A percentile compares a stretch with the other conserved stretches of the same genome.
phyloP scores from a whole-genome alignment of 192 early-diverging fungal genomes.

The Coemansia umbellata region DNA sequence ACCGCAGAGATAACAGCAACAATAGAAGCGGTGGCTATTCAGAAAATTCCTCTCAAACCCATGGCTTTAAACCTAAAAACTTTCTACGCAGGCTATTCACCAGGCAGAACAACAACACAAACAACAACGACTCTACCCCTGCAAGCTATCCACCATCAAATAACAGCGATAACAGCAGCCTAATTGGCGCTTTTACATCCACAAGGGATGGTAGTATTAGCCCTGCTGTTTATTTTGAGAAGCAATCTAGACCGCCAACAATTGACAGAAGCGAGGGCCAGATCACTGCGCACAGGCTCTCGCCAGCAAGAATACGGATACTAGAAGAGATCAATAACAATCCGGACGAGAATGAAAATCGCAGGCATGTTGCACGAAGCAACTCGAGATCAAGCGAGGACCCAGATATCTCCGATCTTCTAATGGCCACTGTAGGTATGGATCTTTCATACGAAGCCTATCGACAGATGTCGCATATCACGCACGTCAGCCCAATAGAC shows the following conservation, averaged over 20 bases:
- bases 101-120: conserved; percentile 28
- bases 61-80: conserved; percentile 11
- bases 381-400: conserved; percentile 7
- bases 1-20: too few species aligned
- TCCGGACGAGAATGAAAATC: background rate
- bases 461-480: conserved; percentile 55
- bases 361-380: background rate
- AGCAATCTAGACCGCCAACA: background rate
- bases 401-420: conserved; percentile 44
- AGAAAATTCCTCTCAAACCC: too few species aligned
- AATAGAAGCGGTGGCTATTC: too few species aligned
- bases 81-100: conserved; percentile 50
- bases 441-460: conserved; percentile 54
- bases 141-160: too few species aligned
- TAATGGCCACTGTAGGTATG: conserved; percentile 48
- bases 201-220: background rate
- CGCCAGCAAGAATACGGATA: background rate
- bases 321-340: background rate
- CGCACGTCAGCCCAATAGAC: conserved; percentile 75
- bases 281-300: background rate
- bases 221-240: background rate
- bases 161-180: background rate
- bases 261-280: background rate
- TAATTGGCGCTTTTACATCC: background rate
- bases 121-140: too few species aligned